Evolutionary conservation across 2,329 filamentous ascomycete species (phyloP).

Genomic region (Pseudogymnoascus sp.): DNA sequence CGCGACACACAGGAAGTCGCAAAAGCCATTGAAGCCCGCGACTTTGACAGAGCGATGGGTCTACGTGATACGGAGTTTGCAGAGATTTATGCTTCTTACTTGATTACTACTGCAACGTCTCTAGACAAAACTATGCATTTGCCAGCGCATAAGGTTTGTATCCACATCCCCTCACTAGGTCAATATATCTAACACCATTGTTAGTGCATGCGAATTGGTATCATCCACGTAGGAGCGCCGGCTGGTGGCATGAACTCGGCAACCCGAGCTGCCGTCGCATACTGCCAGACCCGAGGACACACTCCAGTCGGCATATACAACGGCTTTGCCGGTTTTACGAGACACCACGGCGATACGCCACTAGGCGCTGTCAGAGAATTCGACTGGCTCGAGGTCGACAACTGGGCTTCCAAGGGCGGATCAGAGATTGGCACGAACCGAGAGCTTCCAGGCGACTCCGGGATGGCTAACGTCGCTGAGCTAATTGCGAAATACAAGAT

Average conservation of each 20-base stretch:
- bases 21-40: conserved; percentile 70
- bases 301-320: conserved; percentile 91
- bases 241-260: conserved; percentile 98
- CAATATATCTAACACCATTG: conserved; percentile 24
- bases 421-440: conserved; percentile 98
- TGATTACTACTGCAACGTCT: conserved; percentile 80
- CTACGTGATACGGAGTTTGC: conserved; percentile 89
- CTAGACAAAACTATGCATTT: conserved; percentile 59
- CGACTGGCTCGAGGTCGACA: conserved; percentile 87
- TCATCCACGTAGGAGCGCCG: conserved; percentile 93
- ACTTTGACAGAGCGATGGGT: conserved; percentile 81
- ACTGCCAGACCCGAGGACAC: conserved; percentile 87
- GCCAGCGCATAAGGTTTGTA: conserved; percentile 60
- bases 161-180: not conserved
- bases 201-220: conserved; percentile 83
- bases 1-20: conserved; percentile 77
- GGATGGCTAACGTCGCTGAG: conserved; percentile 73
- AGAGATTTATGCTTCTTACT: conserved; percentile 84
- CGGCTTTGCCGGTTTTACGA: conserved; percentile 86
- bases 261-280: conserved; percentile 84
- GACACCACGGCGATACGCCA: conserved; percentile 80
- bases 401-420: conserved; percentile 92
- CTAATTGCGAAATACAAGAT: conserved; percentile 83
- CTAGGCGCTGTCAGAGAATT: conserved; percentile 77
- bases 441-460: conserved; percentile 76